Conservation (phyloP, 1,139 yeast genomes). For the Kodamaea derodonti region DNA sequence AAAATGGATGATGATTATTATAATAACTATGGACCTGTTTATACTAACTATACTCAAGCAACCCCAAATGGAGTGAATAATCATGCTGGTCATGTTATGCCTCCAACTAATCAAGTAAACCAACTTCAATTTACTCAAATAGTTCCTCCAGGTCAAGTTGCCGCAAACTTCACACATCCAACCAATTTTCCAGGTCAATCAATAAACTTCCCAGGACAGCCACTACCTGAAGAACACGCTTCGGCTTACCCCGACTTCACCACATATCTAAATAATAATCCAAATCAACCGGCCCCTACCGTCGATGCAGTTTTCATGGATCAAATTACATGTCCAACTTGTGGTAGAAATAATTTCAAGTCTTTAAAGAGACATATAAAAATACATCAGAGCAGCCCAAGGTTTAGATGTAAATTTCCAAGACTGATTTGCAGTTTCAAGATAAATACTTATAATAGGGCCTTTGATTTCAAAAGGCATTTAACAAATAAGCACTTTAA, state of each 20-base stretch:
- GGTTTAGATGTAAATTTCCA: slow-evolving; percentile 16
- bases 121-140: no score
- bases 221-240: not conserved
- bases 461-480: slow-evolving; percentile 18
- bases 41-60: no score
- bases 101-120: no score
- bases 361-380: slow-evolving; percentile 17
- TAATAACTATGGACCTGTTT: no score
- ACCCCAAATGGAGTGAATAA: no score
- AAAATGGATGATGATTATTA: not conserved
- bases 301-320: slow-evolving; percentile 17
- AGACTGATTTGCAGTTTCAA: slow-evolving; percentile 15
- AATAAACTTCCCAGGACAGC: no score
- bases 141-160: no score
- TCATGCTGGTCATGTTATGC: no score
- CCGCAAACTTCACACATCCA: not conserved
- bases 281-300: slow-evolving; percentile 16
- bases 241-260: slow-evolving; percentile 17
- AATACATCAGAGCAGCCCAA: slow-evolving; percentile 15
- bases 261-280: slow-evolving; percentile 16
- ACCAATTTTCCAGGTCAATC: no score
- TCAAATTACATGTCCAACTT: slow-evolving; percentile 15
- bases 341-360: slow-evolving; percentile 16
- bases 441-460: slow-evolving; percentile 17
- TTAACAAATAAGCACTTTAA: slow-evolving; percentile 17